phyloP scores from a whole-genome alignment of 257 asterid genomes.

The Galeopsis tetrahit region DNA sequence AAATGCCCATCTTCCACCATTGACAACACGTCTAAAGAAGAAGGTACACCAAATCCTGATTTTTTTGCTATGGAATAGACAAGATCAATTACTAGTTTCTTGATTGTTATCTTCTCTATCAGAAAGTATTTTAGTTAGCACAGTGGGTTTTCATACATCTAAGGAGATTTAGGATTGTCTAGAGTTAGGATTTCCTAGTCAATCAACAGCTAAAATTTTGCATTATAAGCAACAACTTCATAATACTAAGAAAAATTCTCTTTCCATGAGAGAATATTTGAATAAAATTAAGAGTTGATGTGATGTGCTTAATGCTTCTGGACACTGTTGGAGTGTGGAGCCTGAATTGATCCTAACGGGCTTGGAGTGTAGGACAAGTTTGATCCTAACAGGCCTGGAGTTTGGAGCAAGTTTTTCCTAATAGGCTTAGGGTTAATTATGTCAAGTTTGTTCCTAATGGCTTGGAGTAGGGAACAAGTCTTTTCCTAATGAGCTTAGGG shows the following conservation, averaged over 20 bases:
- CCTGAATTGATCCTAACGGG: too few relatives aligned
- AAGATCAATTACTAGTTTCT: neutral
- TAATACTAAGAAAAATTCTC: neutral
- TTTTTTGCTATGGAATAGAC: neutral
- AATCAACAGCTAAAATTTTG: neutral
- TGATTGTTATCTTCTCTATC: neutral
- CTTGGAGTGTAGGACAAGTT: too few relatives aligned
- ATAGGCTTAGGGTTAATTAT: too few relatives aligned
- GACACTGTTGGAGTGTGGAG: too few relatives aligned
- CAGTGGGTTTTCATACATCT: neutral
- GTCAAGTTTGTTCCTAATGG: too few relatives aligned
- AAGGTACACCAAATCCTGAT: neutral
- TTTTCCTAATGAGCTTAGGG: too few relatives aligned
- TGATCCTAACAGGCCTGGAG: too few relatives aligned
- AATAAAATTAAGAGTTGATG: neutral
- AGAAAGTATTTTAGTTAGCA: neutral
- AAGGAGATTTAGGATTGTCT: neutral
- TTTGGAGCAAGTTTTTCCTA: too few relatives aligned
- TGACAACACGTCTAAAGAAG: neutral
- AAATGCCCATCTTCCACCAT: neutral
- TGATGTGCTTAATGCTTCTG: neutral
- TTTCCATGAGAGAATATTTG: neutral
- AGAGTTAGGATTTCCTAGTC: neutral
- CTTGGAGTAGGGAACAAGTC: too few relatives aligned
- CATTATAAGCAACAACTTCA: neutral